These are phyloP conservation scores for Cordyceps cicadae DNA, from an alignment of 2,329 filamentous ascomycete species.

Conservation along the genomic window DNA sequence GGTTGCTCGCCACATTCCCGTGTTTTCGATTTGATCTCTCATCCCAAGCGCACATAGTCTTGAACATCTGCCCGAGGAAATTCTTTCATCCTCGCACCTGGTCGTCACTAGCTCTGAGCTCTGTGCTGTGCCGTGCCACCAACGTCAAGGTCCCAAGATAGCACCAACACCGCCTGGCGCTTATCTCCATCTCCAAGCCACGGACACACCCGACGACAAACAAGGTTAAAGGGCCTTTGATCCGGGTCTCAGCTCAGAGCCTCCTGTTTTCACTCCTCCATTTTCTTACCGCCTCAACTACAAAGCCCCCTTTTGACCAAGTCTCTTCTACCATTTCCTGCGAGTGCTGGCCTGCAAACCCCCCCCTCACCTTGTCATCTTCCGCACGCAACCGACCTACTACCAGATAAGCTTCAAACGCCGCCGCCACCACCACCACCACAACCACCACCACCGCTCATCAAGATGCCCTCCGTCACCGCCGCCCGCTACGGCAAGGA, in stretches of 20 bases:
- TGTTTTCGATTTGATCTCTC: too few species aligned
- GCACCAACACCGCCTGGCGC: neutral
- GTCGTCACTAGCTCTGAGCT: neutral
- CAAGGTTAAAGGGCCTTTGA: slow-evolving; percentile 2
- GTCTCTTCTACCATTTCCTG: neutral
- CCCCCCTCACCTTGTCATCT: neutral
- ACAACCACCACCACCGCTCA: neutral
- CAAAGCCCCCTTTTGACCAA: neutral
- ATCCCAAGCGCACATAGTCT: too few species aligned
- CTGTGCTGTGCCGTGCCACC: too few species aligned
- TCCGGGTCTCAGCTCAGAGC: neutral
- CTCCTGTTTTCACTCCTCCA: neutral
- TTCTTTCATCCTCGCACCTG: neutral
- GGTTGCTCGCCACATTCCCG: neutral
- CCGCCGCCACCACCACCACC: neutral
- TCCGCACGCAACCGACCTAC: neutral
- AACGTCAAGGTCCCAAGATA: too few species aligned
- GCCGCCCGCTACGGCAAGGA: slow-evolving; percentile 83
- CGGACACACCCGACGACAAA: slow-evolving; percentile 7
- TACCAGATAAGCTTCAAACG: neutral
- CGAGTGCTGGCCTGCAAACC: neutral
- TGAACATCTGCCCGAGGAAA: too few species aligned
- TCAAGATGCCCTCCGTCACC: slow-evolving; percentile 48
- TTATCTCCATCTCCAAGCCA: neutral
- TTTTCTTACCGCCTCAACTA: neutral